phyloP scores from a whole-genome alignment of 179 eudicot species.

The Corrigiola litoralis region DNA sequence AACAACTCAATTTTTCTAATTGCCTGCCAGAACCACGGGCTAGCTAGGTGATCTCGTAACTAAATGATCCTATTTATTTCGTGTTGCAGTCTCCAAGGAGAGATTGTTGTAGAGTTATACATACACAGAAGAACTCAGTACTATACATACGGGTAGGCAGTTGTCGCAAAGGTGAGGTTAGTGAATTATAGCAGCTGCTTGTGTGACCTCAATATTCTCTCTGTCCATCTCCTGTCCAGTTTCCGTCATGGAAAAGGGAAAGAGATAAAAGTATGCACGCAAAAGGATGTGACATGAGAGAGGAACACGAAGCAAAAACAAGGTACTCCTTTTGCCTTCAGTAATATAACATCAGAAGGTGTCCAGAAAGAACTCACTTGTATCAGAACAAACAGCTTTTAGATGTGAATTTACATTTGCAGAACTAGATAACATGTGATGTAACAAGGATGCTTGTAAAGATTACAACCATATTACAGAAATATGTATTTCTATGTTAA shows the following conservation, averaged over 20 bases:
- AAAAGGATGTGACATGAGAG: background rate
- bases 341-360: constrained; percentile 1
- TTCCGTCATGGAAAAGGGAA: background rate
- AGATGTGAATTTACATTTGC: constrained; percentile 4
- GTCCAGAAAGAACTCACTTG: constrained; percentile 9
- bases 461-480: background rate
- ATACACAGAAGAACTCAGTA: constrained; percentile 36
- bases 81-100: constrained; percentile 77
- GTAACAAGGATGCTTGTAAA: constrained; percentile 10
- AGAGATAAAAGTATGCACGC: background rate
- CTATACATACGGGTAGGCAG: constrained; percentile 53
- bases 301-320: background rate
- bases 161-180: constrained; percentile 52
- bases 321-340: background rate
- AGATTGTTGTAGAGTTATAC: constrained; percentile 74
- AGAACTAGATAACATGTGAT: constrained; percentile 7
- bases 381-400: constrained; percentile 1
- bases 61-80: background rate
- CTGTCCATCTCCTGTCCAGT: background rate
- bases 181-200: constrained; percentile 28
- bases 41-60: too few relatives aligned
- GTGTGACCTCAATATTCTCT: background rate
- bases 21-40: too few relatives aligned
- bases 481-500: background rate
- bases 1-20: background rate